phyloP scores from a whole-genome alignment of 345 rosid species.

The Brassica incana region DNA sequence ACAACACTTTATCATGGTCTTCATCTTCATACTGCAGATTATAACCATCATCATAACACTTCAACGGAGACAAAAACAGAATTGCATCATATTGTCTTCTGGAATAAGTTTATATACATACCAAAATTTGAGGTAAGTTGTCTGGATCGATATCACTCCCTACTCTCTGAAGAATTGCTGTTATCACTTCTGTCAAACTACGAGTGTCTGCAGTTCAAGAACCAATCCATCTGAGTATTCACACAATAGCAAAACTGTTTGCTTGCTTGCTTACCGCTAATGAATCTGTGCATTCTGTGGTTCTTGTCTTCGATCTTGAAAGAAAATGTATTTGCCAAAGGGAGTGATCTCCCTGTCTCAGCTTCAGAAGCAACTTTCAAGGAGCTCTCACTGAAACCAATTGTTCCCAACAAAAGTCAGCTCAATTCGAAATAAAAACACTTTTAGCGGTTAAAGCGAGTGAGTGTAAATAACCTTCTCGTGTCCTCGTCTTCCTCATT shows the following conservation, averaged over 20 bases:
- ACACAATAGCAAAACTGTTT: not conserved
- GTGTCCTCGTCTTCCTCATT: constrained; percentile 83
- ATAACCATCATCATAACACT: constrained; percentile 23
- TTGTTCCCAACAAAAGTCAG: constrained; percentile 16
- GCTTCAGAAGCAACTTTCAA: constrained; percentile 77
- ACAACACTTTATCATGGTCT: constrained; percentile 87
- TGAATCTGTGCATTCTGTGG: constrained; percentile 91
- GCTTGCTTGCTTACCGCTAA: constrained; percentile 54
- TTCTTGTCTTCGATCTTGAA: constrained; percentile 87
- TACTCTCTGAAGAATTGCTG: constrained; percentile 83
- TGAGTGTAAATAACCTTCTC: constrained; percentile 52
- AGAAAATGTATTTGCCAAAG: constrained; percentile 57
- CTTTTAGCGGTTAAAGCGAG: not conserved
- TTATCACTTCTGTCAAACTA: constrained; percentile 73
- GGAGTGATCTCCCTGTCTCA: constrained; percentile 64
- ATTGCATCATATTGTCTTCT: not conserved
- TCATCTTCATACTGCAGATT: constrained; percentile 88
- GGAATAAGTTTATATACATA: constrained; percentile 24
- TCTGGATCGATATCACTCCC: constrained; percentile 80
- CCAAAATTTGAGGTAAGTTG: constrained; percentile 86
- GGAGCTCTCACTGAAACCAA: constrained; percentile 71
- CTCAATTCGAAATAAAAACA: too few relatives aligned
- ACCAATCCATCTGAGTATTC: constrained; percentile 25
- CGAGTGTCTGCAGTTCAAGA: constrained; percentile 57
- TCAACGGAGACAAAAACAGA: not conserved